phyloP scores from a whole-genome alignment of 2,329 filamentous ascomycete genomes.

The Epichloe coenophiala region DNA sequence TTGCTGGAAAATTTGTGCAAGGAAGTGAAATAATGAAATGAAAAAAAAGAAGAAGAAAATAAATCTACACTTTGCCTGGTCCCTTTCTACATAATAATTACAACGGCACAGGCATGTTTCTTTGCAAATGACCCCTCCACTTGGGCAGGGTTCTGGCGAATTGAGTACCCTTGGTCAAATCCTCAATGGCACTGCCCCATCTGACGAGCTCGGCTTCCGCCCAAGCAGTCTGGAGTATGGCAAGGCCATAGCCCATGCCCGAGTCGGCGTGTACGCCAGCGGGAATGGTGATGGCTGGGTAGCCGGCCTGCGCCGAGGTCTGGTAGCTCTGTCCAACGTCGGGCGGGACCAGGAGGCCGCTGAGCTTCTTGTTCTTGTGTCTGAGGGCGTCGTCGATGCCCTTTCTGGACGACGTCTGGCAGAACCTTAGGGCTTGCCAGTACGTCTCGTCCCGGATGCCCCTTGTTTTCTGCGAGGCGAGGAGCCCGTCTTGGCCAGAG shows the following conservation, averaged over 20 bases:
- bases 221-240: constrained; percentile 46
- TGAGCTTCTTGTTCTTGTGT: constrained; percentile 31
- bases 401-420: constrained; percentile 42
- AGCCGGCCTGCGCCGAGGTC: constrained; percentile 62
- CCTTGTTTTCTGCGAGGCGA: constrained; percentile 45
- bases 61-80: too few species aligned
- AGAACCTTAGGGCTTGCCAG: constrained; percentile 51
- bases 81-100: background rate
- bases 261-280: constrained; percentile 39
- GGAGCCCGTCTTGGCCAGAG: constrained; percentile 59
- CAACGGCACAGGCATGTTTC: constrained; percentile 28
- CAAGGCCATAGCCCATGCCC: constrained; percentile 49
- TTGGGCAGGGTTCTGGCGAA: constrained; percentile 35
- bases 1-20: too few species aligned
- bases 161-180: constrained; percentile 30
- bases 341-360: constrained; percentile 54
- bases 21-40: too few species aligned
- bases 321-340: constrained; percentile 56
- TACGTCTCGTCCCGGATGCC: constrained; percentile 53
- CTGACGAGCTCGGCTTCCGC: constrained; percentile 42
- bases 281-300: constrained; percentile 58
- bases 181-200: constrained; percentile 51
- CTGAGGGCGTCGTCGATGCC: constrained; percentile 57
- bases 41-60: too few species aligned
- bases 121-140: constrained; percentile 37